Evolutionary conservation across 2,329 filamentous ascomycete genomes (phyloP).

Genomic region (Botrytis cinerea): DNA sequence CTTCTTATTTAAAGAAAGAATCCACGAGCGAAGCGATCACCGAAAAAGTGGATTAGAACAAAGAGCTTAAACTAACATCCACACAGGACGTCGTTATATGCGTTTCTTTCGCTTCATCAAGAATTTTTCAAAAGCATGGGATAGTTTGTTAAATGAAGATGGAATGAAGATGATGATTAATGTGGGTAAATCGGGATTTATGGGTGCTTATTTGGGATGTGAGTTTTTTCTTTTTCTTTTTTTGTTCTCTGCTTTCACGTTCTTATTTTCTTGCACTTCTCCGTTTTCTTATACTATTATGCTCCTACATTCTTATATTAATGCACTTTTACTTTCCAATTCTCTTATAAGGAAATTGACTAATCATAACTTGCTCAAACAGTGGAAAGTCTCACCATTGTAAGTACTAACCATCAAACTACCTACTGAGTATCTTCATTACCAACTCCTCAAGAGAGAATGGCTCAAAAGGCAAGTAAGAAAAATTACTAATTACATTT

Average conservation of each 20-base stretch:
- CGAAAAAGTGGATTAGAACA: background rate
- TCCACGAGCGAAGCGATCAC: background rate
- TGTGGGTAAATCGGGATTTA: conserved; percentile 57
- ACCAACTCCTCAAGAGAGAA: background rate
- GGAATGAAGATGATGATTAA: conserved; percentile 52
- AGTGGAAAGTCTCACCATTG: conserved; percentile 63
- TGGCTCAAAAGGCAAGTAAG: background rate
- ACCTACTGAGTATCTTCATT: background rate
- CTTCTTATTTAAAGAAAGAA: background rate
- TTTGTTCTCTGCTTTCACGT: background rate
- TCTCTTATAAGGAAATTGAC: background rate
- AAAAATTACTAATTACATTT: background rate
- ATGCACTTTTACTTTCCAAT: background rate
- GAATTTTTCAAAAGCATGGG: conserved; percentile 55
- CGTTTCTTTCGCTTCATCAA: conserved; percentile 70
- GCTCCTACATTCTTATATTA: no score
- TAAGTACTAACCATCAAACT: conserved; percentile 46
- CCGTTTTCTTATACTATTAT: no score
- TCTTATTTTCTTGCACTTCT: no score
- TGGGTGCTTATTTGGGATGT: conserved; percentile 64
- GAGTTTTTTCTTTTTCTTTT: background rate
- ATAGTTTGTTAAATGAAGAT: conserved; percentile 42
- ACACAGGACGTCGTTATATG: conserved; percentile 59
- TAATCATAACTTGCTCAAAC: background rate
- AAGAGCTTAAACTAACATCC: background rate